Conservation (phyloP, 2,329 filamentous ascomycete genomes). For the Fonsecaea pugnacius region DNA sequence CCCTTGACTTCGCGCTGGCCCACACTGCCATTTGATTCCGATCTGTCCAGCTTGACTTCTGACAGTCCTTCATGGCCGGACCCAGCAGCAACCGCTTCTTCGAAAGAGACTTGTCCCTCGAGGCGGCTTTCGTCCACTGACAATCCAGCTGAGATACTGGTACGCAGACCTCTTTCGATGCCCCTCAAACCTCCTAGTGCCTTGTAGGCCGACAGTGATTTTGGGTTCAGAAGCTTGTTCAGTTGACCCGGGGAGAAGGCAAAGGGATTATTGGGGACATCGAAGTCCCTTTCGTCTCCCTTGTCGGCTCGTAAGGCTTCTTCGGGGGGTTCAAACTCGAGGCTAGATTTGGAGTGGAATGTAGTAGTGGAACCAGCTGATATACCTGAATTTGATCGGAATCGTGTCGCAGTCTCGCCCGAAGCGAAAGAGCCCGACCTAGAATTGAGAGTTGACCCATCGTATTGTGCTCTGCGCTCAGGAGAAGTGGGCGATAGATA, state of each 20-base stretch:
- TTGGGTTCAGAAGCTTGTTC: slow-evolving; percentile 86
- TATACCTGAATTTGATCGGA: slow-evolving; percentile 41
- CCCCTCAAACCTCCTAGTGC: slow-evolving; percentile 77
- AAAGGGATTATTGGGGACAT: slow-evolving; percentile 78
- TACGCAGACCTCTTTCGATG: slow-evolving; percentile 76
- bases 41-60: slow-evolving; percentile 22
- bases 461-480: slow-evolving; percentile 41
- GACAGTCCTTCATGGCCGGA: slow-evolving; percentile 26
- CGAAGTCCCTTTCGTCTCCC: slow-evolving; percentile 75
- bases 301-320: slow-evolving; percentile 68
- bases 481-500: slow-evolving; percentile 42
- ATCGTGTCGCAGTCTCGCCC: slow-evolving; percentile 39
- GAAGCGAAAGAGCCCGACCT: slow-evolving; percentile 47
- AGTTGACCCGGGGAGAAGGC: slow-evolving; percentile 83
- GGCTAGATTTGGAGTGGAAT: slow-evolving; percentile 33
- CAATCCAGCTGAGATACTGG: slow-evolving; percentile 72
- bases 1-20: slow-evolving; percentile 33
- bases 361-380: slow-evolving; percentile 33
- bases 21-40: slow-evolving; percentile 11
- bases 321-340: slow-evolving; percentile 38
- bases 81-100: slow-evolving; percentile 61
- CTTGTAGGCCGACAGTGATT: slow-evolving; percentile 80
- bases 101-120: slow-evolving; percentile 70
- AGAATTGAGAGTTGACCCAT: slow-evolving; percentile 51
- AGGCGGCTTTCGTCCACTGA: slow-evolving; percentile 74